Percentiles rank a stretch among this genome's conserved stretches.
Conservation (phyloP, 192 early-diverging fungal genomes). For the Backusella psychrophila region DNA sequence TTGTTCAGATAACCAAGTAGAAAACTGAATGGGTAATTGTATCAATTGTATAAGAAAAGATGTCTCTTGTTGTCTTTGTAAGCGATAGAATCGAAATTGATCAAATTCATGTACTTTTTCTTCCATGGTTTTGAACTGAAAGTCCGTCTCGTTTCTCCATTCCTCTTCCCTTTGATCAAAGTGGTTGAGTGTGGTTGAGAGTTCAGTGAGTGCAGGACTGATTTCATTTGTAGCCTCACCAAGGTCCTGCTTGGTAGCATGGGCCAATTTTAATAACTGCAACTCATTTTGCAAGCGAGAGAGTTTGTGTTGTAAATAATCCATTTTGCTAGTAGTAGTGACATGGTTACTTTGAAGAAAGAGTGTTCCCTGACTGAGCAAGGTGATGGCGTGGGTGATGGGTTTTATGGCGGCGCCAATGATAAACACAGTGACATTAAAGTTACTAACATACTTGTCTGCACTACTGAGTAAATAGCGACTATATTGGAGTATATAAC, state of each 20-base stretch:
- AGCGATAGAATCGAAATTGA: conserved; percentile 40
- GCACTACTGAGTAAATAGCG: conserved; percentile 49
- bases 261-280: conserved; percentile 41
- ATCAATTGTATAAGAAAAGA: neutral
- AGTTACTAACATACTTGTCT: conserved; percentile 51
- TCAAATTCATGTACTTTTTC: conserved; percentile 55
- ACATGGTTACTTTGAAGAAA: conserved; percentile 48
- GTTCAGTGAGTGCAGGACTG: conserved; percentile 48
- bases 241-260: conserved; percentile 55
- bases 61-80: neutral
- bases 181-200: conserved; percentile 49
- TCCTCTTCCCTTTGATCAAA: conserved; percentile 53
- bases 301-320: conserved; percentile 41
- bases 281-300: conserved; percentile 50
- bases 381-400: conserved; percentile 43
- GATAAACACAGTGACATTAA: conserved; percentile 57
- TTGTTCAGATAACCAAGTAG: neutral
- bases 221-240: conserved; percentile 42
- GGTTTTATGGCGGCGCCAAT: conserved; percentile 55
- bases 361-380: conserved; percentile 49
- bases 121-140: conserved; percentile 47
- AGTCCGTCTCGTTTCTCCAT: conserved; percentile 49
- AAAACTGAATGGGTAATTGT: neutral
- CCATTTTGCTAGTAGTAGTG: conserved; percentile 43
- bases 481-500: conserved; percentile 51